phyloP scores from a whole-genome alignment of 768 basidiomycete genomes.

The Boletus patriciae region DNA sequence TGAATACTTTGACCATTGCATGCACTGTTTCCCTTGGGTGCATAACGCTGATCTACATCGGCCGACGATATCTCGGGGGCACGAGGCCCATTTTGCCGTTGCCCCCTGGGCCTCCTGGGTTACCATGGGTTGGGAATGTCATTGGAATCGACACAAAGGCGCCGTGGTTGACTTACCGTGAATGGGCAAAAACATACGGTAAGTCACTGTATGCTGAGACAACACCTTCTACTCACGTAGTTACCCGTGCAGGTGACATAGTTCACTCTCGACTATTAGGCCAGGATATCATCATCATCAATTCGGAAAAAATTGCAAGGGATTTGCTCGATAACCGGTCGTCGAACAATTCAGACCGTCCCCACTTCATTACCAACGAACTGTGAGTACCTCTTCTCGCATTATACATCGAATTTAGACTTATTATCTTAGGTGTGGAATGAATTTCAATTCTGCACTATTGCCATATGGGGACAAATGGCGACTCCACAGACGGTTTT shows the following conservation, averaged over 20 bases:
- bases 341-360: constrained; percentile 49
- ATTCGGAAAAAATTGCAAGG: constrained; percentile 5
- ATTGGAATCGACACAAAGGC: background rate
- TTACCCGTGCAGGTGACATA: constrained; percentile 36
- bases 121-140: constrained; percentile 3
- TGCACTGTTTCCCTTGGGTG: background rate
- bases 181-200: constrained; percentile 39
- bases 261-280: constrained; percentile 40
- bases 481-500: constrained; percentile 21
- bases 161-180: constrained; percentile 25
- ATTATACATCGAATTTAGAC: background rate
- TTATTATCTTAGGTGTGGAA: constrained; percentile 8
- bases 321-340: constrained; percentile 39
- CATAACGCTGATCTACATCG: background rate
- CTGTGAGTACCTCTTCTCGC: constrained; percentile 1
- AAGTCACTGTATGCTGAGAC: background rate
- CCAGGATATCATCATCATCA: constrained; percentile 41
- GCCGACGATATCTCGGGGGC: constrained; percentile 1
- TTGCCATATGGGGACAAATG: background rate
- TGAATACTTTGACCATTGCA: background rate
- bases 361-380: constrained; percentile 24
- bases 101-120: background rate
- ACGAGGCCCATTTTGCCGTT: constrained; percentile 26
- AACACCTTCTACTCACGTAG: constrained; percentile 24
- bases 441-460: constrained; percentile 15